Base-by-base conservation (phyloP, 2,329 filamentous ascomycete species). In the Aciculosporium take region DNA sequence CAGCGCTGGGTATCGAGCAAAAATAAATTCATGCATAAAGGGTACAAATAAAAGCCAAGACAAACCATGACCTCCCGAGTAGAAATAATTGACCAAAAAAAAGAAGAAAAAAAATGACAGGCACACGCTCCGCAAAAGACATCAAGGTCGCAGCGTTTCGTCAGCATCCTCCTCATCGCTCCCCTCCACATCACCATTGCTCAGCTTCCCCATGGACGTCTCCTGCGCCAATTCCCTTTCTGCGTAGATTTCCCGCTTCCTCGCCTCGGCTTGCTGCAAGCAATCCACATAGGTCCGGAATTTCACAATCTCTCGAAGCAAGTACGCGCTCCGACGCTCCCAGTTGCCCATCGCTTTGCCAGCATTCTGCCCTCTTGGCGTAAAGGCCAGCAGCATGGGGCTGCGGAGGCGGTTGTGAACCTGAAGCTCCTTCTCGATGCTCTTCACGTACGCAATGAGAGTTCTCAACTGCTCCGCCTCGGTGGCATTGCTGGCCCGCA, bases 261-360 rank as follows among this genome's bases (percentile, higher is more conserved):
- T 71, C 25, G 58, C 63, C 51, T 83, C 76, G 0, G 88, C 88
- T 29, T 76, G 74, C 44, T 78, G 71, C 39, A 98, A 65, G 27
- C 78, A 80, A 58, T 96, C 91, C 50, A 95, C 88, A 55, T 96
- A 98, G 0, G 88, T 96, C 45, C 82, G 72, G 64, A 94, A 96
- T 62, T 96, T 96, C 60, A 96, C 87, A 58, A 93, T 95, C 65
- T 98, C 91, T 28, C 84, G 72, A 10, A 96, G 70, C 31, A 98
- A 66, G 57, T 96, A 94, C 24, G 84, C 81, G 42, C 85, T 93
- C 66, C 96, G 96, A 55, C 83, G 79, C 67, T 98, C 88, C 89
- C 91, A 98, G 61, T 98, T 98, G 17, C 80, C 72, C 83, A 96
- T 89, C 13, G 89, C 86, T 61, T 83, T 88, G 47, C 67, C 68